Conservation (phyloP, 2,329 filamentous ascomycete genomes). For the Sarocladium kiliense region DNA sequence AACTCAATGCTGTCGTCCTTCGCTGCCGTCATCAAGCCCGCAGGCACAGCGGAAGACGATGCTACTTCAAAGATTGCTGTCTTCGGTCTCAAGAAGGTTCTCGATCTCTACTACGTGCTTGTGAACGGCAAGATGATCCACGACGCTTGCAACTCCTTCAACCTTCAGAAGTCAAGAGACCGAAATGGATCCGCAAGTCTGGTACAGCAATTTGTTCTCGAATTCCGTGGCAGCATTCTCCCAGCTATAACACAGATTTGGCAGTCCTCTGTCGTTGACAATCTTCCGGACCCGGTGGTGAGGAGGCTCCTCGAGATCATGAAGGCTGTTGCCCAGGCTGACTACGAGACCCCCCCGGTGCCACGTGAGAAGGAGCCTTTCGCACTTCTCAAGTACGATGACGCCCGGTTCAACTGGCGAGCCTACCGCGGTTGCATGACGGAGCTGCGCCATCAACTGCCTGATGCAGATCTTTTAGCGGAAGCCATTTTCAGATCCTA, state of each 20-base stretch:
- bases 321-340: slow-evolving; percentile 70
- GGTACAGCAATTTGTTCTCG: slow-evolving; percentile 75
- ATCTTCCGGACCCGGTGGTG: slow-evolving; percentile 69
- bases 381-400: slow-evolving; percentile 38
- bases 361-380: slow-evolving; percentile 48
- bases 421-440: slow-evolving; percentile 21
- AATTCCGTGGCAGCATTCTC: slow-evolving; percentile 74
- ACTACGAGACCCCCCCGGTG: slow-evolving; percentile 64
- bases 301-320: slow-evolving; percentile 80
- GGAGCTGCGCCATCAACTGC: slow-evolving; percentile 26
- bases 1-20: slow-evolving; percentile 70
- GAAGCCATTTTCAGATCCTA: slow-evolving; percentile 83
- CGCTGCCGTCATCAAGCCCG: slow-evolving; percentile 20
- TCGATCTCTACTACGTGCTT: slow-evolving; percentile 74
- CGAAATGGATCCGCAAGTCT: slow-evolving; percentile 35
- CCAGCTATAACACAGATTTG: slow-evolving; percentile 74
- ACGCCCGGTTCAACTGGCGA: slow-evolving; percentile 43
- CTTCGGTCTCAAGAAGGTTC: slow-evolving; percentile 70
- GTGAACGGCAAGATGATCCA: slow-evolving; percentile 72
- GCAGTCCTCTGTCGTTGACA: slow-evolving; percentile 80
- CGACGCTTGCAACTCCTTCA: slow-evolving; percentile 63
- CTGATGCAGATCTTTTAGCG: slow-evolving; percentile 56
- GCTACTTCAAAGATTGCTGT: slow-evolving; percentile 44
- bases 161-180: slow-evolving; percentile 36
- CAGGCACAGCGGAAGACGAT: slow-evolving; percentile 40